Base-by-base conservation (phyloP, 805 yeast genomes). In the Blastobotrys attinorum region DNA sequence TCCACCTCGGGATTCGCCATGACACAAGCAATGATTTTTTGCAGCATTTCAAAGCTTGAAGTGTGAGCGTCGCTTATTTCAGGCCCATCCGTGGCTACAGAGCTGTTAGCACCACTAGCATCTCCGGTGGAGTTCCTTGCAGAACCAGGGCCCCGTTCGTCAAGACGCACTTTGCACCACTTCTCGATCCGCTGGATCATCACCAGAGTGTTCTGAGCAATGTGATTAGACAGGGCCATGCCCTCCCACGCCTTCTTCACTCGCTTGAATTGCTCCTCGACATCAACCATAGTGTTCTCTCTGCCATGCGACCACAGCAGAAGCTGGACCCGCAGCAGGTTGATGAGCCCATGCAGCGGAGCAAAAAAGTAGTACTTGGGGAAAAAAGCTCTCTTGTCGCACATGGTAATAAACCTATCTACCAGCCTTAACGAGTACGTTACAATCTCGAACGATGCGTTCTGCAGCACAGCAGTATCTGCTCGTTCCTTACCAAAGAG, bases 181-280 rank as follows among this genome's bases (percentile, higher is more conserved):
- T 17, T 21, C 11, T 31, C 43, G 10, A 40, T 29, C 29, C 22
- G 37, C 20, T 31, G 31, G 15, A 40, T 18, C 31, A 40, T 31
- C 6, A n/a, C 37, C 22, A 57, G 81, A 79, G 64, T 78, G 75
- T 58, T 75, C 67, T 44, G 66, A 11, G 32, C 72, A 51, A 55
- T 66, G 70, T 43, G 57, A 54, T 41, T 70, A 60, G 40, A 66
- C 63, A 37, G 50, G 29, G 50, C 39, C 22, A 58, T 42, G n/a
- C 51, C 54, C 23, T 51, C 51, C 57, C 67, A 63, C 20, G 54
- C 56, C 31, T 47, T 46, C 13, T 39, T 22, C 8, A 60, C 53
- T 2, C 53, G 40, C 13, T 42, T 49, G 29, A 54, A 47, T 16
- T 49, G 39, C 22, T 56, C 53, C 38, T 55, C 57, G 1, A 57